Conservation (phyloP, 345 rosid species). For the Populus deltoides region DNA sequence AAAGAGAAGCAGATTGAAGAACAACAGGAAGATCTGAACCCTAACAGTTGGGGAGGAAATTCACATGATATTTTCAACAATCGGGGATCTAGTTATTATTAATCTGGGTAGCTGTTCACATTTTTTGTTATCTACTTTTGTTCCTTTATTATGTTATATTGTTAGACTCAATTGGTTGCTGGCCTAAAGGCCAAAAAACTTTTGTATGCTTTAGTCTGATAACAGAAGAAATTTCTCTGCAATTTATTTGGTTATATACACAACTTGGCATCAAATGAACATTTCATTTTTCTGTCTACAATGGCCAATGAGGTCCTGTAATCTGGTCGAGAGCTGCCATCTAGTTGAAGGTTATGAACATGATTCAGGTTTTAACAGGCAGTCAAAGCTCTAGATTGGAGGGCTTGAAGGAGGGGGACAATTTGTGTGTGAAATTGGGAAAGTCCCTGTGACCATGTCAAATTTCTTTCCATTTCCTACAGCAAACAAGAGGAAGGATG, state of each 20-base stretch:
- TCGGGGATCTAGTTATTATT: conserved; percentile 14
- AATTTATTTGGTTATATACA: neutral
- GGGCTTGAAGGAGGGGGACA: neutral
- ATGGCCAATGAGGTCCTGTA: neutral
- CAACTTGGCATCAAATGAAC: neutral
- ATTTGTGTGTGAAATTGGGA: neutral
- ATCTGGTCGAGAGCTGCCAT: neutral
- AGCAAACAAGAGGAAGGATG: neutral
- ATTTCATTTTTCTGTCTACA: neutral
- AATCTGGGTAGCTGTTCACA: neutral
- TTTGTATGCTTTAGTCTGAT: neutral
- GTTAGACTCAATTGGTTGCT: neutral
- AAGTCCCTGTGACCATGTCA: neutral
- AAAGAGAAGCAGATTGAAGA: conserved; percentile 21
- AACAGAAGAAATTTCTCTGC: neutral
- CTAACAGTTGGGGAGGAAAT: neutral
- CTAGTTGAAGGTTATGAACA: neutral
- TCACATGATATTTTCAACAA: conserved; percentile 13
- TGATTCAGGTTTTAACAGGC: neutral
- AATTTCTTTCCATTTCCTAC: neutral
- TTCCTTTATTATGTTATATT: neutral
- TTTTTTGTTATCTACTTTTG: neutral
- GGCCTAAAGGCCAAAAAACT: neutral
- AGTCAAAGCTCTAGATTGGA: neutral
- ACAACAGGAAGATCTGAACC: conserved; percentile 9